Evolutionary conservation across 2,329 filamentous ascomycete species (phyloP).

Genomic region (Pleoardoris graminearum): DNA sequence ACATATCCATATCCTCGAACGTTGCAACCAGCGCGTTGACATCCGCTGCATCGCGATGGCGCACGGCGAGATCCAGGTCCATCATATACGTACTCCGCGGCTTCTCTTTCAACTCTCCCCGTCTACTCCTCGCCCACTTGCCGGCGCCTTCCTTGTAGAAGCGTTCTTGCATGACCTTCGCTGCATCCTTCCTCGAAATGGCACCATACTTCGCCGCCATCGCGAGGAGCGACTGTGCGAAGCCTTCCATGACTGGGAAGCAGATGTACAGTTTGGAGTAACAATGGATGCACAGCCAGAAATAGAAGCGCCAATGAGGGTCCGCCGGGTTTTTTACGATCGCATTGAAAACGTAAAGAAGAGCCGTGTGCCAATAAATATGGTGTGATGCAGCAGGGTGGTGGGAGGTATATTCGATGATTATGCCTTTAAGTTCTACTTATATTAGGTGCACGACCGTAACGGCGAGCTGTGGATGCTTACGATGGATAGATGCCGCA

Average conservation of each 20-base stretch:
- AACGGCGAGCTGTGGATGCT: neutral
- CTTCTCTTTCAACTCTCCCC: neutral
- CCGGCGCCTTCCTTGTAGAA: neutral
- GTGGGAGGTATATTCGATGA: slow-evolving; percentile 8
- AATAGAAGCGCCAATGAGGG: slow-evolving; percentile 7
- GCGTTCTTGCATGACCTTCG: neutral
- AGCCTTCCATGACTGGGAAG: neutral
- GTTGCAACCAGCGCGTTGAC: neutral
- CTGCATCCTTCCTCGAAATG: neutral
- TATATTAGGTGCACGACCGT: neutral
- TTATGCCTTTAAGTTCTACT: slow-evolving; percentile 3
- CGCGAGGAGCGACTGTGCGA: slow-evolving; percentile 1
- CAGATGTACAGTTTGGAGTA: slow-evolving; percentile 6
- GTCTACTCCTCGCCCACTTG: neutral
- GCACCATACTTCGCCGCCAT: neutral
- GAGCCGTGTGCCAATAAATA: slow-evolving; percentile 1
- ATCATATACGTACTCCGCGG: neutral
- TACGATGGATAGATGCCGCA: slow-evolving; percentile 1
- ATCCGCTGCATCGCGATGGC: neutral
- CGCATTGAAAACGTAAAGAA: slow-evolving; percentile 3
- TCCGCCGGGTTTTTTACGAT: slow-evolving; percentile 1
- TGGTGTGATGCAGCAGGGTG: neutral
- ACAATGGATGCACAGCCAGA: slow-evolving; percentile 2
- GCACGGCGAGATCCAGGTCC: slow-evolving; percentile 1
- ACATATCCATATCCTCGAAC: slow-evolving; percentile 2